These are phyloP conservation scores for Heterococcus sp. DNA, from an alignment of 108 stramenopile genomes.

Conservation along the genomic window DNA sequence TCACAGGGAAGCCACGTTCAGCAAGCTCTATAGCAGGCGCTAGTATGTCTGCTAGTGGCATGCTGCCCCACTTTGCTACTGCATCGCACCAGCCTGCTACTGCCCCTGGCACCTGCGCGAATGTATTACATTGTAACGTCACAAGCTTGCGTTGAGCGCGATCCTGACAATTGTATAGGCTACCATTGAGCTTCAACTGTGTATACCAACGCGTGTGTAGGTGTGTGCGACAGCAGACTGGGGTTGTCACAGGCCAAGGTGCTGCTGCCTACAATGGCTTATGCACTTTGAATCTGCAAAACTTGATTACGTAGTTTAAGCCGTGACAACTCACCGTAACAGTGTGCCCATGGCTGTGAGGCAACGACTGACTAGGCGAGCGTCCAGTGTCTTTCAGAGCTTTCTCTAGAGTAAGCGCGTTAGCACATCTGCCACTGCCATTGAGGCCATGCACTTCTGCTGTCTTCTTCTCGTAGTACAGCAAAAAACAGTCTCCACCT, in stretches of 20 bases:
- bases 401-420: conserved; percentile 63
- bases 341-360: conserved; percentile 60
- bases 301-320: too few relatives aligned
- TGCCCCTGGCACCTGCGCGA: conserved; percentile 94
- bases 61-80: conserved; percentile 55
- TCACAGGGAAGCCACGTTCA: conserved; percentile 84
- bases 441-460: conserved; percentile 72
- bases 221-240: too few relatives aligned
- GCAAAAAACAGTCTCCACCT: conserved; percentile 64
- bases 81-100: conserved; percentile 86
- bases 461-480: conserved; percentile 75
- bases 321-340: too few relatives aligned
- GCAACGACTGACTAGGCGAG: not conserved
- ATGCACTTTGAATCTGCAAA: too few relatives aligned
- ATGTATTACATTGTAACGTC: too few relatives aligned
- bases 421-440: conserved; percentile 75
- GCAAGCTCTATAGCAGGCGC: conserved; percentile 85
- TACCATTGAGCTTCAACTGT: too few relatives aligned
- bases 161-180: too few relatives aligned
- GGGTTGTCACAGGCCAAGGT: too few relatives aligned
- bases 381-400: conserved; percentile 30
- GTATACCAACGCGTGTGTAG: too few relatives aligned
- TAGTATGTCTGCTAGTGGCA: conserved; percentile 72
- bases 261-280: too few relatives aligned
- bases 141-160: too few relatives aligned